A percentile compares a stretch with the other conserved stretches of the same genome.
These are phyloP conservation scores for Letharia columbiana DNA, from an alignment of 495 filamentous ascomycete species.

Conservation along the genomic window DNA sequence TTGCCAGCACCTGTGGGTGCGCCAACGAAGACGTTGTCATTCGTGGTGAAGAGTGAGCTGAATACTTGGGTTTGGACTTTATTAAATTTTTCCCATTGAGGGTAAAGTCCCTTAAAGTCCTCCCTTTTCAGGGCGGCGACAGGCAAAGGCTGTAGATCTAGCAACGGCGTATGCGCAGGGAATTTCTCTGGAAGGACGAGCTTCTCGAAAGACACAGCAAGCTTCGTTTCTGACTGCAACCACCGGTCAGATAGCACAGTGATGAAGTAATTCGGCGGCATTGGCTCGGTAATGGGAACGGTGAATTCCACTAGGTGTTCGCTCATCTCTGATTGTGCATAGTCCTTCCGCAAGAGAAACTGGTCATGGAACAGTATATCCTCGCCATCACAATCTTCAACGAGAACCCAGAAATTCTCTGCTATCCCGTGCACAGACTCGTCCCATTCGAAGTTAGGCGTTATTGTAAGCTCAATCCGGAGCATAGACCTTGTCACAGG, in stretches of 20 bases:
- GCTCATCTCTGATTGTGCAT: slow-evolving; percentile 69
- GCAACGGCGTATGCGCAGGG: slow-evolving; percentile 79
- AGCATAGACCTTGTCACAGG: slow-evolving; percentile 94
- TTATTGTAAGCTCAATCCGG: slow-evolving; percentile 85
- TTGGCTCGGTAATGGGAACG: slow-evolving; percentile 90
- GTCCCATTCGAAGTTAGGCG: slow-evolving; percentile 95
- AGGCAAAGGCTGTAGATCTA: slow-evolving; percentile 85
- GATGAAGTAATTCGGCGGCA: slow-evolving; percentile 98
- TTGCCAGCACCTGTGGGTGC: slow-evolving; percentile 90
- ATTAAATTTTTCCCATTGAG: slow-evolving; percentile 84
- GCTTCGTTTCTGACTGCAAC: slow-evolving; percentile 95
- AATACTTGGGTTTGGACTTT: slow-evolving; percentile 97
- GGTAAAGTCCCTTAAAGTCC: slow-evolving; percentile 75
- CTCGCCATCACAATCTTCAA: slow-evolving; percentile 95
- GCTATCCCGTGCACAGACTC: slow-evolving; percentile 76
- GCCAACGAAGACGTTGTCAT: slow-evolving; percentile 89
- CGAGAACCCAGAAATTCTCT: slow-evolving; percentile 93
- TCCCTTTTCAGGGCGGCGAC: slow-evolving; percentile 78
- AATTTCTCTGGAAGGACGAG: slow-evolving; percentile 91
- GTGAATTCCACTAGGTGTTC: slow-evolving; percentile 98
- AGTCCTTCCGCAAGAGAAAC: slow-evolving; percentile 82
- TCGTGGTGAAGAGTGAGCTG: slow-evolving; percentile 78
- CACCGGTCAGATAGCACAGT: slow-evolving; percentile 88
- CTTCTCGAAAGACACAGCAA: slow-evolving; percentile 91
- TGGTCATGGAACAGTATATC: slow-evolving; percentile 94